Percentiles rank a stretch among this genome's conserved stretches.
These are phyloP conservation scores for Pinus albicaulis DNA, from an alignment of 75 land plant genomes.

Conservation along the genomic window DNA sequence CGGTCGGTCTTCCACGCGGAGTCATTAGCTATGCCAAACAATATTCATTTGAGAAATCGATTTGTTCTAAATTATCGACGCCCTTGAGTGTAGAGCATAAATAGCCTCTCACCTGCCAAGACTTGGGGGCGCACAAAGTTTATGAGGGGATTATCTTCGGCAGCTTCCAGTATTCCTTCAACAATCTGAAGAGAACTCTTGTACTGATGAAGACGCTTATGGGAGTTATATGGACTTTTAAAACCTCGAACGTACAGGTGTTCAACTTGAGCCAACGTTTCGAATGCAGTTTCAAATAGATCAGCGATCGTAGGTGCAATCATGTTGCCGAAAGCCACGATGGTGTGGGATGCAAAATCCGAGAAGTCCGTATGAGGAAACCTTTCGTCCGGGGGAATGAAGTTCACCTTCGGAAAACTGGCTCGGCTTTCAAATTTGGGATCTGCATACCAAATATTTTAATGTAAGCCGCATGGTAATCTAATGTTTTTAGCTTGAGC, in stretches of 20 bases:
- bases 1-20: conserved; percentile 76
- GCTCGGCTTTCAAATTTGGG: too few relatives aligned
- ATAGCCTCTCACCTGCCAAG: too few relatives aligned
- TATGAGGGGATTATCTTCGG: conserved; percentile 1
- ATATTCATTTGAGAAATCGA: not conserved
- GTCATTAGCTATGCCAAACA: conserved; percentile 51
- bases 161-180: not conserved
- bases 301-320: not conserved
- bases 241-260: conserved; percentile 8
- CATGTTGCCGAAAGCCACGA: too few relatives aligned
- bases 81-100: too few relatives aligned
- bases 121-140: conserved; percentile 4
- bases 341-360: not conserved
- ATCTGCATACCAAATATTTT: too few relatives aligned
- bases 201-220: not conserved
- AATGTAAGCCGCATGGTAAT: too few relatives aligned
- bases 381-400: not conserved
- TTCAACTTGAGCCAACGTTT: conserved; percentile 24
- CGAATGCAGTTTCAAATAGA: conserved; percentile 1
- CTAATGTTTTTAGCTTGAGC: too few relatives aligned
- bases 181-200: not conserved
- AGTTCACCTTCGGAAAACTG: not conserved
- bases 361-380: not conserved
- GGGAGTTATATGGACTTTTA: not conserved
- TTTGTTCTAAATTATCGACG: too few relatives aligned